Evolutionary conservation across 1,284 basidiomycete genomes (phyloP), one percentile per base, ranked within the genome.

Genomic region (Tilletiopsis washingtonensis): DNA sequence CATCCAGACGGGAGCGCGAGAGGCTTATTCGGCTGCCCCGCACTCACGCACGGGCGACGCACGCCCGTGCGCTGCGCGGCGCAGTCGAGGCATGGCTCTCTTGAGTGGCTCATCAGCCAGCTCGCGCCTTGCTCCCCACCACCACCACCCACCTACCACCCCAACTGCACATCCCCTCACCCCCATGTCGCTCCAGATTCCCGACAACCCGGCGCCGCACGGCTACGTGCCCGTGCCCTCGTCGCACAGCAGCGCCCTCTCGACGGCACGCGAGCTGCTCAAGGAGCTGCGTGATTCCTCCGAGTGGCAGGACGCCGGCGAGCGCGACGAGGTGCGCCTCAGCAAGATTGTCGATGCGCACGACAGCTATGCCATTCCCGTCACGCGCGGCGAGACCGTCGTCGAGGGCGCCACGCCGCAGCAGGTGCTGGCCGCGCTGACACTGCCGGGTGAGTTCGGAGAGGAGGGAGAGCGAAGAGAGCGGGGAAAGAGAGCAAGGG

Each of bases 381-480:
- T 57, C 49, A 62, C 64, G 26, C 57, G 60, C 38, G 67, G 67
- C 17, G 43, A 41, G 17, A 64, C 65, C 15, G 17, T 61, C 14
- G 60, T 69, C 40, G 67, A 69, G 47, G 56, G 55, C 24, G 63
- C 62, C 34, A 67, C 67, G 2, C 67, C 67, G 7, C 48, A 57
- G 5, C 53, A 69, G 47, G 51, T 69, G 5, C 44, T 64, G 3
- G 59, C 61, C 19, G 56, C 62, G 14, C 55, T 69, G 45, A 62
- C 66, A 50, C 56, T 64, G 36, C 67, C 67, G 11, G 24, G 24
- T 21, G 24, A 41, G 40, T 34, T 11, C 17, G 12, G 12, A 34
- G 32, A 34, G n/a, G n/a, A n/a, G n/a, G n/a, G n/a, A n/a, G n/a
- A n/a, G n/a, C n/a, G n/a, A 7, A 9, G 9, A 25, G 20, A 17